Evolutionary conservation across 805 yeast genomes (phyloP).

Genomic region (Candida manassasensis): DNA sequence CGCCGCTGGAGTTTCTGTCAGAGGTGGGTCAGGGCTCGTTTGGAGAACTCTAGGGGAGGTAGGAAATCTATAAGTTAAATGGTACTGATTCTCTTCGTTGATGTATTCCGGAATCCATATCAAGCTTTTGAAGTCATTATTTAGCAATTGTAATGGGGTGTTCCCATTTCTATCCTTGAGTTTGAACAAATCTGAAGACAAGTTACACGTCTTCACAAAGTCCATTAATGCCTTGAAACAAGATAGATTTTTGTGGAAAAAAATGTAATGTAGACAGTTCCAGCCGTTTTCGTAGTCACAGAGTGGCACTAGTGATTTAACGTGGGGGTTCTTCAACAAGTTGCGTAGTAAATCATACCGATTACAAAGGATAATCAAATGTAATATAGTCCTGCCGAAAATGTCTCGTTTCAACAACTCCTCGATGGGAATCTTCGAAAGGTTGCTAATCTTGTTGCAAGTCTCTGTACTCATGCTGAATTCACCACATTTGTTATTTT

Average conservation of each 20-base stretch:
- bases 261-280: slow-evolving; percentile 72
- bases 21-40: neutral
- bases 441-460: slow-evolving; percentile 1
- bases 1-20: neutral
- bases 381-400: slow-evolving; percentile 67
- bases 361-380: slow-evolving; percentile 48
- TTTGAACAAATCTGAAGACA: slow-evolving; percentile 37
- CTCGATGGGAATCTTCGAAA: slow-evolving; percentile 18
- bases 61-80: slow-evolving; percentile 20
- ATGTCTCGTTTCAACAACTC: slow-evolving; percentile 53
- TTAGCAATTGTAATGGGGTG: slow-evolving; percentile 68
- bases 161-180: slow-evolving; percentile 65
- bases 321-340: slow-evolving; percentile 44
- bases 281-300: slow-evolving; percentile 76
- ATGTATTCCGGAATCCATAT: slow-evolving; percentile 41
- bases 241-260: slow-evolving; percentile 51
- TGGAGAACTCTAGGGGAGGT: neutral
- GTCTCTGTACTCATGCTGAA: slow-evolving; percentile 8
- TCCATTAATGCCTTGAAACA: slow-evolving; percentile 44
- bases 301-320: slow-evolving; percentile 35
- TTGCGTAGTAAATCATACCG: slow-evolving; percentile 42
- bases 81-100: slow-evolving; percentile 28
- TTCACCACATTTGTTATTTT: slow-evolving; percentile 11
- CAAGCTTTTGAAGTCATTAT: slow-evolving; percentile 41
- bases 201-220: slow-evolving; percentile 15